A percentile compares a stretch with the other conserved stretches of the same genome.
These are phyloP conservation scores for Nadsonia fulvescens DNA, from an alignment of 805 yeast species.

Conservation along the genomic window DNA sequence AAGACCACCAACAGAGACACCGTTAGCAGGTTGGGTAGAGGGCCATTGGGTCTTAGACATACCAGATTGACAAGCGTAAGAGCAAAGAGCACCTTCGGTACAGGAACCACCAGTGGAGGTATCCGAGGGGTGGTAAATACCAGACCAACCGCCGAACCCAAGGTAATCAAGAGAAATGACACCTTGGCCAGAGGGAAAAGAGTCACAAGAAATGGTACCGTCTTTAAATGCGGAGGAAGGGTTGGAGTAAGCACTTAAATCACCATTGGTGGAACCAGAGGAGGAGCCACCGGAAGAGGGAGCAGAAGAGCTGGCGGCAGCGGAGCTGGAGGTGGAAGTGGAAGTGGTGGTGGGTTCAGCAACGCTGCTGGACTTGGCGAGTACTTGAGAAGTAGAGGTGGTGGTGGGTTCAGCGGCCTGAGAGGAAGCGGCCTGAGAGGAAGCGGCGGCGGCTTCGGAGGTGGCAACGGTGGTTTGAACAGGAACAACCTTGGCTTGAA, in stretches of 20 bases:
- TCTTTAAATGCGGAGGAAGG: slow-evolving; percentile 53
- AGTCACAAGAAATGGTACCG: slow-evolving; percentile 47
- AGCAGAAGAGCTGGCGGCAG: slow-evolving; percentile 19
- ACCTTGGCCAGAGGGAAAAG: slow-evolving; percentile 71
- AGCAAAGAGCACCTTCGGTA: slow-evolving; percentile 82
- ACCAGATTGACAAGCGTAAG: slow-evolving; percentile 97
- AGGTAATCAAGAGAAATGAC: slow-evolving; percentile 56
- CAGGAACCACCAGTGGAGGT: slow-evolving; percentile 47
- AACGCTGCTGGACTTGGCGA: slow-evolving; percentile 12
- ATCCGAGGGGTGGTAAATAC: slow-evolving; percentile 36
- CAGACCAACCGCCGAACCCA: slow-evolving; percentile 72
- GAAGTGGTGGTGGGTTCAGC: slow-evolving; percentile 10
- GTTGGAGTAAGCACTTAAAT: slow-evolving; percentile 33
- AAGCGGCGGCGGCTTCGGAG: slow-evolving; percentile 12
- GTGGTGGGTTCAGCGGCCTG: slow-evolving; percentile 17
- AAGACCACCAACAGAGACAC: slow-evolving; percentile 90
- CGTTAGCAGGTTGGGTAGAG: slow-evolving; percentile 62
- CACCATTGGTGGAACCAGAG: slow-evolving; percentile 28
- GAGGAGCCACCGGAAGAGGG: slow-evolving; percentile 16
- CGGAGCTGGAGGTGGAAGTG: slow-evolving; percentile 18
- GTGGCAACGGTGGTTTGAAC: slow-evolving; percentile 11
- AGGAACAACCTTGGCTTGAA: slow-evolving; percentile 10
- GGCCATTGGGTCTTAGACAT: slow-evolving; percentile 99
- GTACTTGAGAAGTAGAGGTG: slow-evolving; percentile 18
- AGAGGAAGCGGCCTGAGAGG: slow-evolving; percentile 14